Base-by-base conservation (phyloP, 352 stramenopile species). In the Phytophthora foliorum region DNA sequence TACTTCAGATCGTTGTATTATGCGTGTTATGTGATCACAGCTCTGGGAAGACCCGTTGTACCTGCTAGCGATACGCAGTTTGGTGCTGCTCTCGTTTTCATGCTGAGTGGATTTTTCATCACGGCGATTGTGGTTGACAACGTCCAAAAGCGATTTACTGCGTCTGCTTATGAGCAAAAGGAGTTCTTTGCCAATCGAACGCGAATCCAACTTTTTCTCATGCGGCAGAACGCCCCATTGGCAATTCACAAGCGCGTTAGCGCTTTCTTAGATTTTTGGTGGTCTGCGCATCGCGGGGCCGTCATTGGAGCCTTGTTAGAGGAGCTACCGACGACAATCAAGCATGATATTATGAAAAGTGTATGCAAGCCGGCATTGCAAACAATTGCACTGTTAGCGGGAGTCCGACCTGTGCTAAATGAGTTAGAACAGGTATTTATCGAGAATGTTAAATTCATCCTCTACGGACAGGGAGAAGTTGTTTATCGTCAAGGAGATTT, bases 71-170 rank as follows among this genome's bases (percentile, higher is more conserved):
- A 91, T 22, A 64, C 46, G 2, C 81, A 93, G 48, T 90, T 86
- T 29, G 68, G 71, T 2, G 39, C 80, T 6, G 85, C 83, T 13
- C 63, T 91, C 9, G 16, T 83, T 0, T 88, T 92, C 61, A 93
- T 92, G 81, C 52, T 93, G 10, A 91, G 81, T 24, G 85, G 83
- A 0, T 92, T 93, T 52, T 84, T 93, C 45, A 86, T 92, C 57
- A 91, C 84, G 0, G 84, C 82, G 5, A 81, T 89, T 21, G 83
- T 89, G 17, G 82, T 93, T 3, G 82, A 93, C 60, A 90, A 91
- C 17, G 85, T 92, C 5, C 85, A 93, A 62, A 93, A 93, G 58
- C 69, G 81, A 19, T 90, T 93, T 41, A 93, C 85, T 1, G 83
- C 85, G 0, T 93, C 85, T 9, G 83, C 85, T 14, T 73, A 85